These are phyloP conservation scores for Pneumocystis sp. DNA, from an alignment of 1,139 yeast species.

Conservation along the genomic window DNA sequence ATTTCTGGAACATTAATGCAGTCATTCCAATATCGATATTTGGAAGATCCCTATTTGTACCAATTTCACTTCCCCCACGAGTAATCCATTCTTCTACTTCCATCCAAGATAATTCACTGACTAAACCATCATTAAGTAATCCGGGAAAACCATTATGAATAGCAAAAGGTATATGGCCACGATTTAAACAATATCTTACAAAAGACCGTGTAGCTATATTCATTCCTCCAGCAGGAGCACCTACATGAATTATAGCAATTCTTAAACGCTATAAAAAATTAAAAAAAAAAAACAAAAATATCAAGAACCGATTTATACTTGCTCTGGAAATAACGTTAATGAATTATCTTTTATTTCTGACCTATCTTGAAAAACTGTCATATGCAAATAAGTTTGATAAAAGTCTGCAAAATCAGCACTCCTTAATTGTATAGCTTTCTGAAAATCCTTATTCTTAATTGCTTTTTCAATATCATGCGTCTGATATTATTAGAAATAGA, in stretches of 20 bases:
- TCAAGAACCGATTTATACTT: background rate
- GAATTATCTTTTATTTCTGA: constrained; percentile 12
- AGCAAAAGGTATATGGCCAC: constrained; percentile 78
- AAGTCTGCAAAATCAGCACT: constrained; percentile 79
- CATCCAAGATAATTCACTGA: constrained; percentile 63
- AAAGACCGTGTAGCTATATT: constrained; percentile 87
- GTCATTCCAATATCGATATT: constrained; percentile 69
- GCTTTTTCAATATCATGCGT: constrained; percentile 83
- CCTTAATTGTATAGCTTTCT: constrained; percentile 70
- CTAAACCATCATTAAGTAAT: constrained; percentile 61
- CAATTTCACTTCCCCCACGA: constrained; percentile 87
- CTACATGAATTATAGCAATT: constrained; percentile 77
- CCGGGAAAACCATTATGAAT: constrained; percentile 92
- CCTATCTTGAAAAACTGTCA: constrained; percentile 15
- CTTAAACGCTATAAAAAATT: constrained; percentile 25
- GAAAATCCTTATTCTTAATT: constrained; percentile 62
- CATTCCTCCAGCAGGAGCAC: constrained; percentile 96
- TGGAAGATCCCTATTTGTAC: constrained; percentile 83
- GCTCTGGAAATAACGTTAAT: background rate
- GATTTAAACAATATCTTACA: constrained; percentile 76
- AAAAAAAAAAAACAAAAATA: background rate
- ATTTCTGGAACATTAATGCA: constrained; percentile 80
- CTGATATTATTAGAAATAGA: constrained; percentile 2
- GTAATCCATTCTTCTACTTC: constrained; percentile 84
- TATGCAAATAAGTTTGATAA: constrained; percentile 37